These are phyloP conservation scores for Tolypocladium endophyticum DNA, from an alignment of 2,329 filamentous ascomycete species.

Conservation along the genomic window DNA sequence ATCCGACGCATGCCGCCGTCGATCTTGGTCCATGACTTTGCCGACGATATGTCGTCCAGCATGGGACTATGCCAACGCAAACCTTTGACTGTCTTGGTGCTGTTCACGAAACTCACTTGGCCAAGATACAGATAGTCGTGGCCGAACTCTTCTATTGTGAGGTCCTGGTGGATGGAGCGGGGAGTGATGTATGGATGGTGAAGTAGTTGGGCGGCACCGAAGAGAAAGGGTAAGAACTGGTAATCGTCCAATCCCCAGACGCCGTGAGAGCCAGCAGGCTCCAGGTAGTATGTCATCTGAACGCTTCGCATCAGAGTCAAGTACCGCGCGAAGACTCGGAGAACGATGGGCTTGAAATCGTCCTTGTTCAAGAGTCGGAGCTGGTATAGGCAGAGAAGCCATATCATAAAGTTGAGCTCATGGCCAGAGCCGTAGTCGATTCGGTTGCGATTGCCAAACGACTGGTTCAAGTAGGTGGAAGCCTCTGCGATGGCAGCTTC, in stretches of 20 bases:
- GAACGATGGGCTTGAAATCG: slow-evolving; percentile 65
- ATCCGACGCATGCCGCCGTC: slow-evolving; percentile 93
- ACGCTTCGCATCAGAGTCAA: slow-evolving; percentile 77
- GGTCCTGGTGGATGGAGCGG: slow-evolving; percentile 74
- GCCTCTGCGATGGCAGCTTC: slow-evolving; percentile 55
- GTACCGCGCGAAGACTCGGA: slow-evolving; percentile 74
- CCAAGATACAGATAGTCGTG: slow-evolving; percentile 82
- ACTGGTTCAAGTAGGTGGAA: slow-evolving; percentile 69
- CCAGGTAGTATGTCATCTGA: slow-evolving; percentile 89
- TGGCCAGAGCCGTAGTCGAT: slow-evolving; percentile 98
- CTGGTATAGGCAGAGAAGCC: slow-evolving; percentile 89
- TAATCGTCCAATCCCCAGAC: slow-evolving; percentile 98
- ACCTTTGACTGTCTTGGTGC: slow-evolving; percentile 90
- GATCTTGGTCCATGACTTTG: slow-evolving; percentile 84
- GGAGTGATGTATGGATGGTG: slow-evolving; percentile 74
- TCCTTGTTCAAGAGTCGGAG: slow-evolving; percentile 50
- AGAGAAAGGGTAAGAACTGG: slow-evolving; percentile 91
- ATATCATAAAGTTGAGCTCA: slow-evolving; percentile 93
- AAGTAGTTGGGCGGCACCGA: slow-evolving; percentile 82
- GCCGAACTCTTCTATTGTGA: slow-evolving; percentile 78
- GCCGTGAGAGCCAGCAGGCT: slow-evolving; percentile 91
- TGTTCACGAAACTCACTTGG: slow-evolving; percentile 89
- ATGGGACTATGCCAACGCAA: slow-evolving; percentile 95
- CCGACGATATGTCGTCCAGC: slow-evolving; percentile 92
- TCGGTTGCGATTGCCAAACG: slow-evolving; percentile 74